These are phyloP conservation scores for Lodderomyces elongisporus DNA, from an alignment of 1,139 yeast species.

Conservation along the genomic window DNA sequence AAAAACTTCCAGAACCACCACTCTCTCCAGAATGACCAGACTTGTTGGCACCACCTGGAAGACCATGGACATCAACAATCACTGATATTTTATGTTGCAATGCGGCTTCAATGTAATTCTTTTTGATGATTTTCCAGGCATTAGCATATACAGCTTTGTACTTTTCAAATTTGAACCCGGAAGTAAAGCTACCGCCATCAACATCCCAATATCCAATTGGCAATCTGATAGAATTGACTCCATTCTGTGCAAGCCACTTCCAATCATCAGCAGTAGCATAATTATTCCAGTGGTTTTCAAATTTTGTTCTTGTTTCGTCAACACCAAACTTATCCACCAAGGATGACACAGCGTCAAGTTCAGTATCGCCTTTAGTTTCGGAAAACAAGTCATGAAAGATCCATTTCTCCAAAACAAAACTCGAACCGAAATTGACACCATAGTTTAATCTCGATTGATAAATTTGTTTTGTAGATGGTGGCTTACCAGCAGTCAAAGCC, in stretches of 20 bases:
- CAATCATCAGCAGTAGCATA: constrained; percentile 71
- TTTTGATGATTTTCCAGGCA: constrained; percentile 64
- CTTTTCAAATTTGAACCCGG: constrained; percentile 57
- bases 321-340: constrained; percentile 45
- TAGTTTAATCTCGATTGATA: constrained; percentile 64
- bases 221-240: constrained; percentile 72
- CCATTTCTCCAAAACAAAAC: constrained; percentile 77
- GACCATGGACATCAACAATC: constrained; percentile 78
- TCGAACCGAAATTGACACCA: constrained; percentile 85
- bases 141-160: constrained; percentile 53
- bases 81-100: constrained; percentile 58
- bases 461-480: constrained; percentile 48
- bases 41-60: constrained; percentile 85
- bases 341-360: constrained; percentile 64
- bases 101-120: constrained; percentile 51
- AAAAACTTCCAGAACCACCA: constrained; percentile 53
- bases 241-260: constrained; percentile 62
- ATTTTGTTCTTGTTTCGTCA: constrained; percentile 48
- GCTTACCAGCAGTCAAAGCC: constrained; percentile 24
- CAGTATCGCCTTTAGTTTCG: constrained; percentile 47
- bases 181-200: constrained; percentile 53
- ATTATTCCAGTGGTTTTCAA: constrained; percentile 67
- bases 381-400: constrained; percentile 58
- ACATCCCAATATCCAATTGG: constrained; percentile 93
- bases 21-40: constrained; percentile 76